Evolutionary conservation across 2,329 filamentous ascomycete species (phyloP).

Genomic region (Ophiosphaerella korrae): DNA sequence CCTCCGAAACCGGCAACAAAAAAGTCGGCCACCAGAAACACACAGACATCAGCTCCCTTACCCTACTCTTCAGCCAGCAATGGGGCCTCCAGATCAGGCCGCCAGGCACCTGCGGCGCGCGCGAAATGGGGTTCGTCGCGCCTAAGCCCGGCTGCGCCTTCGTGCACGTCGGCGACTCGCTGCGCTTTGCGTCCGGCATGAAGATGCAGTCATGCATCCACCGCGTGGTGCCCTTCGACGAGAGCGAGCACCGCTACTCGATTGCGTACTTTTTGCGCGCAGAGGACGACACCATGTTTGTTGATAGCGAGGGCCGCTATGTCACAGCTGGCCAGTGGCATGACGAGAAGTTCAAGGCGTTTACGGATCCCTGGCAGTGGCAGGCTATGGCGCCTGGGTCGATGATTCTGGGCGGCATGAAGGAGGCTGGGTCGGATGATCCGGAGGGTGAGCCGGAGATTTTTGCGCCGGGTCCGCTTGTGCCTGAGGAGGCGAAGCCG

Average conservation of each 20-base stretch:
- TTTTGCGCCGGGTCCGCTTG: constrained; percentile 8
- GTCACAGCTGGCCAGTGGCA: constrained; percentile 55
- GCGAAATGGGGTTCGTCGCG: constrained; percentile 50
- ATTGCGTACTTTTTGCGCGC: constrained; percentile 65
- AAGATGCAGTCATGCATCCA: constrained; percentile 64
- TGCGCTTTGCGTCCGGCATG: constrained; percentile 60
- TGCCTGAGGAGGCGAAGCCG: constrained; percentile 6
- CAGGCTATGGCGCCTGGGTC: constrained; percentile 30
- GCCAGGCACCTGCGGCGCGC: constrained; percentile 49
- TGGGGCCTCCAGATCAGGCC: constrained; percentile 64
- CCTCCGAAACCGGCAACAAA: constrained; percentile 22
- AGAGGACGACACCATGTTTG: constrained; percentile 62
- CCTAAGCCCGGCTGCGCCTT: constrained; percentile 59
- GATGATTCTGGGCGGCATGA: constrained; percentile 36
- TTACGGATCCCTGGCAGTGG: constrained; percentile 27
- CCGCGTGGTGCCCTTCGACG: constrained; percentile 60
- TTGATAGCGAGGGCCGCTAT: constrained; percentile 59
- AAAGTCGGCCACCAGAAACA: constrained; percentile 41
- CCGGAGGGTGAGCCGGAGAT: constrained; percentile 9
- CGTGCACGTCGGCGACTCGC: constrained; percentile 64
- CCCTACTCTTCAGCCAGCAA: constrained; percentile 56
- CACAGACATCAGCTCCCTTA: constrained; percentile 40
- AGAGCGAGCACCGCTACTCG: constrained; percentile 61
- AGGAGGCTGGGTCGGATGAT: constrained; percentile 30
- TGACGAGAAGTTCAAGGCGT: constrained; percentile 42